Percentiles rank a stretch among this genome's conserved stretches.
Conservation (phyloP, 2,329 filamentous ascomycete species). For the Tolypocladium sp. region DNA sequence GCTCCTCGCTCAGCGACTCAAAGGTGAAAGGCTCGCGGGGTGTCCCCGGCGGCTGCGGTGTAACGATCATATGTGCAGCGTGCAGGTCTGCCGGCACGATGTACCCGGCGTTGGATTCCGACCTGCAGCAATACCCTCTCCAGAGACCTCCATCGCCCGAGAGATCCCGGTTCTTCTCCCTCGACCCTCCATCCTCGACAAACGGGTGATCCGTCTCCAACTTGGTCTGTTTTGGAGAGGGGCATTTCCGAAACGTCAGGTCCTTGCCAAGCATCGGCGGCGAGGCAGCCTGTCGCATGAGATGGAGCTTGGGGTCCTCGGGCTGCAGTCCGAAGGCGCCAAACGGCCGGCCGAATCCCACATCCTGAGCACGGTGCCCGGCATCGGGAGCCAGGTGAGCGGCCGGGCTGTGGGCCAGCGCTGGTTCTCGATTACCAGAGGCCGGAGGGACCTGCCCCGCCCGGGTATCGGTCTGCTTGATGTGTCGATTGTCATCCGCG, state of each 20-base stretch:
- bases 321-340: conserved; percentile 26
- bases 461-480: not conserved
- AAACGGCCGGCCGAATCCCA: conserved; percentile 33
- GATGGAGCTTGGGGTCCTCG: conserved; percentile 30
- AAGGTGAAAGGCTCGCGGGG: conserved; percentile 35
- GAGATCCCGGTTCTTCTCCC: conserved; percentile 42
- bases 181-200: conserved; percentile 32
- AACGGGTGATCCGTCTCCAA: conserved; percentile 69
- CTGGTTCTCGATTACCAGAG: too few relatives aligned
- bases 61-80: conserved; percentile 39
- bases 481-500: conserved; percentile 7
- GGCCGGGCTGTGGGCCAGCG: not conserved
- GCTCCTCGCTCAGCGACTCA: conserved; percentile 31
- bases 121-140: conserved; percentile 59
- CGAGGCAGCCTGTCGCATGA: conserved; percentile 44
- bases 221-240: conserved; percentile 74
- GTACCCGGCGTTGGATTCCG: conserved; percentile 23
- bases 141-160: conserved; percentile 61
- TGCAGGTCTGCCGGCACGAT: conserved; percentile 34
- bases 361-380: not conserved
- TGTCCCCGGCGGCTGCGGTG: conserved; percentile 33
- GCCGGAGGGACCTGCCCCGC: not conserved
- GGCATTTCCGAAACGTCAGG: conserved; percentile 70
- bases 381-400: not conserved
- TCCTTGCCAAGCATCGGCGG: conserved; percentile 86